phyloP scores from a whole-genome alignment of 2,329 filamentous ascomycete species.

The Pseudogymnoascus sp. region DNA sequence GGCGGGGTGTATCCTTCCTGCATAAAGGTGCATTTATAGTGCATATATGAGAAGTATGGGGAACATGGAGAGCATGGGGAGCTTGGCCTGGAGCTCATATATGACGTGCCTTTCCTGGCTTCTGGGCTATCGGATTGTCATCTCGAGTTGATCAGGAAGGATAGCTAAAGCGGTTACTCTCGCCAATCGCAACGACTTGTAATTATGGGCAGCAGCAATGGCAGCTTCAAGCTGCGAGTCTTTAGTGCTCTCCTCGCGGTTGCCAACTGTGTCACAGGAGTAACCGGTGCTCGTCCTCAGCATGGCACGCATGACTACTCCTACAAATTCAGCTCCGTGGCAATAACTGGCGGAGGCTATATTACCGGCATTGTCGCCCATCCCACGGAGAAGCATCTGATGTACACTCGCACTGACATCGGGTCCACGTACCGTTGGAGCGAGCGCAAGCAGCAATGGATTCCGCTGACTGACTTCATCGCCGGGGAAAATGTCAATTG shows the following conservation, averaged over 20 bases:
- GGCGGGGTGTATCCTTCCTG: not conserved
- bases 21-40: not conserved
- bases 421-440: slow-evolving; percentile 16
- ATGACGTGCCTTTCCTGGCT: not conserved
- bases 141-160: not conserved
- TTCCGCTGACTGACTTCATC: slow-evolving; percentile 18
- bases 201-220: not conserved
- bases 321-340: slow-evolving; percentile 14
- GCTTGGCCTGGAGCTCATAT: not conserved
- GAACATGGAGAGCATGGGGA: not conserved
- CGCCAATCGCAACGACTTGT: not conserved
- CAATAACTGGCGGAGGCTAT: slow-evolving; percentile 16
- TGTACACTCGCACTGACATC: slow-evolving; percentile 17
- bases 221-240: not conserved
- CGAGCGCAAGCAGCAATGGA: slow-evolving; percentile 12
- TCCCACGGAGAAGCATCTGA: slow-evolving; percentile 14
- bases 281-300: not conserved
- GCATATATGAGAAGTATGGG: not conserved
- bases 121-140: not conserved
- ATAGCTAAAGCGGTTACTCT: not conserved
- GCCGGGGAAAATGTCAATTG: slow-evolving; percentile 15
- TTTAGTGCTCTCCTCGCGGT: not conserved
- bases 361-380: slow-evolving; percentile 17
- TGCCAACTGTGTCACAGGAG: not conserved
- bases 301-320: slow-evolving; percentile 4